phyloP scores from a whole-genome alignment of 1,284 basidiomycete species.

The Pseudozyma tsukubaensis region DNA sequence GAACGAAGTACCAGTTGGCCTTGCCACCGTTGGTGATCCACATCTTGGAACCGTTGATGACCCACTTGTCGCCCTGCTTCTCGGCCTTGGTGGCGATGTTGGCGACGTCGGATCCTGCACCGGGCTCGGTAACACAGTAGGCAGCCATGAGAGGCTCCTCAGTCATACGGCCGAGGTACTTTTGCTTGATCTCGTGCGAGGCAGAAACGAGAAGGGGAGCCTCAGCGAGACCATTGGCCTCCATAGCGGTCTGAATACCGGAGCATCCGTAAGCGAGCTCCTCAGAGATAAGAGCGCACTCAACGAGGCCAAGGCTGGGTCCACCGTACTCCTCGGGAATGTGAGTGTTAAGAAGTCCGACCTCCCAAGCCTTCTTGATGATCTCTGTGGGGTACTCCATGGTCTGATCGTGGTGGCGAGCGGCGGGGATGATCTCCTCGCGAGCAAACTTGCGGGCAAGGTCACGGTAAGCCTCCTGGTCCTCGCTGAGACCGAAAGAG shows the following conservation, averaged over 20 bases:
- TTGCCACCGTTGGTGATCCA: slow-evolving; percentile 72
- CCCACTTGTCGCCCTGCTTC: slow-evolving; percentile 72
- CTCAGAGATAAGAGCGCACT: slow-evolving; percentile 72
- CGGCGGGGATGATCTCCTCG: slow-evolving; percentile 72
- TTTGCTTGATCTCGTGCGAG: slow-evolving; percentile 71
- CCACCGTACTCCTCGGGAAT: slow-evolving; percentile 72
- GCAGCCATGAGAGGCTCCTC: slow-evolving; percentile 74
- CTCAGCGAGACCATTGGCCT: slow-evolving; percentile 72
- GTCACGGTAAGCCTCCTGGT: slow-evolving; percentile 70
- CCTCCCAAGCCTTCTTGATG: slow-evolving; percentile 71
- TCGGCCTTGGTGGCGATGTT: slow-evolving; percentile 70
- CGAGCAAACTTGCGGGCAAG: slow-evolving; percentile 71
- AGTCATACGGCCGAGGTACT: slow-evolving; percentile 74
- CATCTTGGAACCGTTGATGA: slow-evolving; percentile 72
- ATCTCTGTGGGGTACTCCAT: slow-evolving; percentile 72
- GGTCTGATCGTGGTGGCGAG: slow-evolving; percentile 69
- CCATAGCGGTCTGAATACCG: slow-evolving; percentile 72
- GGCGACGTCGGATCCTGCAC: slow-evolving; percentile 73
- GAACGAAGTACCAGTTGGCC: slow-evolving; percentile 74
- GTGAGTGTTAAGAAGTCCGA: slow-evolving; percentile 66
- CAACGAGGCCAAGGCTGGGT: slow-evolving; percentile 71
- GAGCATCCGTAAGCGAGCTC: slow-evolving; percentile 73
- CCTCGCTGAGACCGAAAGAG: slow-evolving; percentile 67
- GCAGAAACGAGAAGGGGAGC: slow-evolving; percentile 73
- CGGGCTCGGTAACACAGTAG: slow-evolving; percentile 73